Base-by-base conservation (phyloP, 2,329 filamentous ascomycete species). In the Phaeosphaeria sp. region DNA sequence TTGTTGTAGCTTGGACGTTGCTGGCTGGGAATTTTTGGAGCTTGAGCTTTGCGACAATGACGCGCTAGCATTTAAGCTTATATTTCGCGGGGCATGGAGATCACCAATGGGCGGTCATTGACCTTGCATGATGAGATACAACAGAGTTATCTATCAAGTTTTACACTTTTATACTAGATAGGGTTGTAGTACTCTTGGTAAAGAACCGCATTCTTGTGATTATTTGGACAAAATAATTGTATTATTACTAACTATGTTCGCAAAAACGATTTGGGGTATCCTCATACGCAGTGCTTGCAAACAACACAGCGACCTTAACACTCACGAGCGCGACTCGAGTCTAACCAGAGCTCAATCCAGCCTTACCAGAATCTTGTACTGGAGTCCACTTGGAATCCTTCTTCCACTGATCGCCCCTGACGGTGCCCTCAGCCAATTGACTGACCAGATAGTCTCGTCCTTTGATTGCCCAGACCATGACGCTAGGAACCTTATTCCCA, bases 391-490 rank as follows among this genome's bases (percentile, higher is more conserved):
- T 75, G 36, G 53, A 62, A 58, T 77, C 75, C 62, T 76, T 78
- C 66, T 72, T 72, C 56, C 62, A 77, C 53, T 66, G 52, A 43
- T 69, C 67, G 1, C 75, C 75, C 46, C 65, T 66, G 13, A 77
- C 6, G n/a, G 68, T 69, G 2, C 44, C 52, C 54, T 64, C 51
- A 11, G 68, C 74, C 59, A 72, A 50, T 55, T 69, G 60, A 10
- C 63, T 56, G 36, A 69, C 60, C 63, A 81, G 67, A 50, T 77
- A 81, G 54, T 81, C 79, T 51, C 74, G 70, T 11, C 79, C 78
- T 67, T 82, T 82, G 55, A 80, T 74, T 59, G 74, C 63, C 73
- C 72, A 75, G 4, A 82, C 77, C 73, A 81, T 71, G 52, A 75
- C 68, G 49, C 74, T 77, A 7, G 77, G 80, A 1, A 79, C 56